Conservation (phyloP, 2,329 filamentous ascomycete species). For the Cadophora luteo-olivacea region DNA sequence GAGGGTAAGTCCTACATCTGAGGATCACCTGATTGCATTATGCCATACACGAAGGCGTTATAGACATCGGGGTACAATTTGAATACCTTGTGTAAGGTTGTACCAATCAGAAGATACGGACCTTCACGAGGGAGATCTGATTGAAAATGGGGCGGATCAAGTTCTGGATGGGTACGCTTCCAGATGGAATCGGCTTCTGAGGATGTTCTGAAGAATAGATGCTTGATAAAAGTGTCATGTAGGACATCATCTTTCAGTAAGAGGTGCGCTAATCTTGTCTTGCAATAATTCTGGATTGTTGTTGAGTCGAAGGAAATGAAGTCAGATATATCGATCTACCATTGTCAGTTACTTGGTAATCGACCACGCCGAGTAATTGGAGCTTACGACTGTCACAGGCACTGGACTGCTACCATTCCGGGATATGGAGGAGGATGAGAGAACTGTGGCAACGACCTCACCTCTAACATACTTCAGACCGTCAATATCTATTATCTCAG, state of each 20-base stretch:
- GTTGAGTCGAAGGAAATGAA: neutral
- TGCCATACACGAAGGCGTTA: constrained; percentile 27
- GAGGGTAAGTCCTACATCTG: constrained; percentile 27
- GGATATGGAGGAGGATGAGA: neutral
- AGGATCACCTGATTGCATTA: constrained; percentile 14
- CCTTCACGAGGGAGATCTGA: constrained; percentile 17
- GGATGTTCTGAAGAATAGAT: constrained; percentile 1
- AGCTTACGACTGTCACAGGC: constrained; percentile 7
- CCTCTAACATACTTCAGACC: neutral
- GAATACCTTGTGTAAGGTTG: constrained; percentile 20
- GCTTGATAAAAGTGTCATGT: neutral
- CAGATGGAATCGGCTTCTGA: neutral
- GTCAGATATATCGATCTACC: constrained; percentile 5
- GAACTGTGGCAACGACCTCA: neutral
- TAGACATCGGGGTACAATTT: constrained; percentile 28
- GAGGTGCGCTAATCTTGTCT: neutral
- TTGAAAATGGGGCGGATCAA: neutral
- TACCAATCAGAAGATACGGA: constrained; percentile 28
- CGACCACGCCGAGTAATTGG: neutral
- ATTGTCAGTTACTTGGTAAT: neutral
- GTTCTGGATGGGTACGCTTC: neutral
- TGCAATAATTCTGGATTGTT: neutral
- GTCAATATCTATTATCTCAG: neutral
- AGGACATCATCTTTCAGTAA: constrained; percentile 17
- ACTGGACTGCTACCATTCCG: neutral